These are phyloP conservation scores for Colletotrichum sp. DNA, from an alignment of 2,329 filamentous ascomycete genomes.

Conservation along the genomic window DNA sequence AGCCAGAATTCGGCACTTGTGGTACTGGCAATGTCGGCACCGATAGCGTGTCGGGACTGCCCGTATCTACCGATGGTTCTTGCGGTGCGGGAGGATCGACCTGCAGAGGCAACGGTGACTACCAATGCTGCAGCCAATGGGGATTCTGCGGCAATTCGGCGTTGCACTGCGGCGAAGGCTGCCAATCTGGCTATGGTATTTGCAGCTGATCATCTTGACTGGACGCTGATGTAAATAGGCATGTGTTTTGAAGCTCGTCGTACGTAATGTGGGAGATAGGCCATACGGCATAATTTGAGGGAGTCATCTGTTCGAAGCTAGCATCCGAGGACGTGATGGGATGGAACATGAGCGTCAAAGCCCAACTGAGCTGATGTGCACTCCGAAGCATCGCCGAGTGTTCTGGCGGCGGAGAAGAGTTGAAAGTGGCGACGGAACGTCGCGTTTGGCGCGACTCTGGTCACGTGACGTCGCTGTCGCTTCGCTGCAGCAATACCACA, in stretches of 20 bases:
- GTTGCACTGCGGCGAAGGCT: conserved; percentile 21
- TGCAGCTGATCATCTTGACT: conserved; percentile 2
- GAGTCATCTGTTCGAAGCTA: background rate
- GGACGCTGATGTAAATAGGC: background rate
- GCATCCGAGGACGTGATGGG: background rate
- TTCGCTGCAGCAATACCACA: background rate
- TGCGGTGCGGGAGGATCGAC: conserved; percentile 14
- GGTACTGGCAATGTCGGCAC: background rate
- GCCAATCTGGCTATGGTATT: conserved; percentile 20
- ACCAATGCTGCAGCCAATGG: conserved; percentile 23
- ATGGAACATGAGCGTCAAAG: background rate
- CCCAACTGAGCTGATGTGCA: background rate
- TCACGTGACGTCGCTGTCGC: background rate
- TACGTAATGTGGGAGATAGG: background rate
- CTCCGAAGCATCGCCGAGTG: background rate
- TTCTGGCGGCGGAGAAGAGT: background rate
- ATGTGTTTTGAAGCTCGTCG: background rate
- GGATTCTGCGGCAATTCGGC: conserved; percentile 23
- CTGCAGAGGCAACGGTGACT: conserved; percentile 14
- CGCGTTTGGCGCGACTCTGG: background rate
- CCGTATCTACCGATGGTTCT: conserved; percentile 13
- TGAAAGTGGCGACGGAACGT: background rate
- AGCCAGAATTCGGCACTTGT: conserved; percentile 21
- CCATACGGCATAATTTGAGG: background rate
- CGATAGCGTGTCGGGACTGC: background rate